These are phyloP conservation scores for Pyrrhoderma lamaoense DNA, from an alignment of 1,284 basidiomycete species.

Conservation along the genomic window DNA sequence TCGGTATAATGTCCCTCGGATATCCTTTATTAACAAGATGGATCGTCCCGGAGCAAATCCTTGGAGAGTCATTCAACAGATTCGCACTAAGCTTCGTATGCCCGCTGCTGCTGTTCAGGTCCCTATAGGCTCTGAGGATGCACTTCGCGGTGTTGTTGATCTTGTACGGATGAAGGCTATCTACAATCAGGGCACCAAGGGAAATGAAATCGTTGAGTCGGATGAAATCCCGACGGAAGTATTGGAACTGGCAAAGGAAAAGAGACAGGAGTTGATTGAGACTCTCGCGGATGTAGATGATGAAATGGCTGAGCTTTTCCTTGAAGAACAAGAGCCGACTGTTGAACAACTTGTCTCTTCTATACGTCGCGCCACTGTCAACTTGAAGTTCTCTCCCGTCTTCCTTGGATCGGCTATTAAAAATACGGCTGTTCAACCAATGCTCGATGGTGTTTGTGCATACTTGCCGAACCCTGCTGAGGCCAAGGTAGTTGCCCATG, in stretches of 20 bases:
- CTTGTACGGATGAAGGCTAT: constrained; percentile 92
- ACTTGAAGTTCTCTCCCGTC: constrained; percentile 91
- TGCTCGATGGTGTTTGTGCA: constrained; percentile 93
- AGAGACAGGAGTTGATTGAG: constrained; percentile 90
- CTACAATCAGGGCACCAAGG: constrained; percentile 94
- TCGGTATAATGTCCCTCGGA: constrained; percentile 89
- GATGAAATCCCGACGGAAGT: constrained; percentile 85
- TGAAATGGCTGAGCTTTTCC: constrained; percentile 84
- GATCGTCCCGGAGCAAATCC: constrained; percentile 98
- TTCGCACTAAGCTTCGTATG: constrained; percentile 87
- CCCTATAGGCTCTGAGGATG: constrained; percentile 89
- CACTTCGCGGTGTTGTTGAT: constrained; percentile 88
- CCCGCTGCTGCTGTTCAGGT: constrained; percentile 94
- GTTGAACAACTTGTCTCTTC: constrained; percentile 74
- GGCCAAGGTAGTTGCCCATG: constrained; percentile 74
- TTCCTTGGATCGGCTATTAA: constrained; percentile 98
- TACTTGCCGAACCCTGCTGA: constrained; percentile 93
- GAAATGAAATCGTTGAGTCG: constrained; percentile 79
- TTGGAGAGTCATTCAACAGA: constrained; percentile 90
- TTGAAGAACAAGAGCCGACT: constrained; percentile 77
- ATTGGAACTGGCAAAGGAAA: constrained; percentile 66
- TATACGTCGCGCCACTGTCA: constrained; percentile 84
- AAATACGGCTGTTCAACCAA: constrained; percentile 92
- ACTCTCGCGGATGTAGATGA: constrained; percentile 96
- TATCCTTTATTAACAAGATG: constrained; percentile 99